Percentiles rank a stretch among this genome's conserved stretches.
Evolutionary conservation across 306 rosid genomes (phyloP).

Genomic region (Casuarina glauca): DNA sequence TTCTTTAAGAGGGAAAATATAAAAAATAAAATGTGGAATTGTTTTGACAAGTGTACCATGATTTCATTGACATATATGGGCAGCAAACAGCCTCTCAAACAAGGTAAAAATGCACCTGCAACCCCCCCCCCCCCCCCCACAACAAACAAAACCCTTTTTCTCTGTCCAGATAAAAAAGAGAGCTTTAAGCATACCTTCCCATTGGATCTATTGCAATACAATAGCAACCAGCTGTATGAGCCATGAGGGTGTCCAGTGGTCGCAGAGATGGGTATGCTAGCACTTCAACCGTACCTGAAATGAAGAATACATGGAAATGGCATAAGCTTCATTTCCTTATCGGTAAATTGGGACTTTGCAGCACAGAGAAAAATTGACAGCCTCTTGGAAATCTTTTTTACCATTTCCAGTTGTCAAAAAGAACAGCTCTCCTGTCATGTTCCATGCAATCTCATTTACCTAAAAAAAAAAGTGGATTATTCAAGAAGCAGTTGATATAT

Average conservation of each 20-base stretch:
- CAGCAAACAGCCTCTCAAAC: background rate
- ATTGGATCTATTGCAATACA: constrained; percentile 95
- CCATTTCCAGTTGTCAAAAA: constrained; percentile 95
- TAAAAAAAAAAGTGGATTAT: constrained; percentile 24
- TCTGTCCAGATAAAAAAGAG: constrained; percentile 11
- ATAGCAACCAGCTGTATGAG: constrained; percentile 98
- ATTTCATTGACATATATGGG: background rate
- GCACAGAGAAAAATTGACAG: background rate
- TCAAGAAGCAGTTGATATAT: constrained; percentile 13
- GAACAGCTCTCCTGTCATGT: constrained; percentile 90
- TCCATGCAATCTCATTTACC: constrained; percentile 99
- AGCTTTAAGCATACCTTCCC: constrained; percentile 64
- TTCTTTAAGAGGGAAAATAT: background rate
- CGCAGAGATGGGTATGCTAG: constrained; percentile 86
- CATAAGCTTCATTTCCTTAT: background rate
- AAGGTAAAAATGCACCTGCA: background rate
- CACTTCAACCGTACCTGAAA: constrained; percentile 86
- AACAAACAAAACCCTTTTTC: too few relatives aligned
- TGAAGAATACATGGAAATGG: constrained; percentile 11
- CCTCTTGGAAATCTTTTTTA: constrained; percentile 33
- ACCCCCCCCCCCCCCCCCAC: too few relatives aligned
- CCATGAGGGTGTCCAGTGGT: constrained; percentile 87
- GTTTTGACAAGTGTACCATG: constrained; percentile 2
- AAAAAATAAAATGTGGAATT: background rate
- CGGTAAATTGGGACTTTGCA: background rate